Evolutionary conservation across 164 flowering plant species (phyloP), one percentile per base, ranked within the genome.

Genomic region (Vitis rotundifolia): DNA sequence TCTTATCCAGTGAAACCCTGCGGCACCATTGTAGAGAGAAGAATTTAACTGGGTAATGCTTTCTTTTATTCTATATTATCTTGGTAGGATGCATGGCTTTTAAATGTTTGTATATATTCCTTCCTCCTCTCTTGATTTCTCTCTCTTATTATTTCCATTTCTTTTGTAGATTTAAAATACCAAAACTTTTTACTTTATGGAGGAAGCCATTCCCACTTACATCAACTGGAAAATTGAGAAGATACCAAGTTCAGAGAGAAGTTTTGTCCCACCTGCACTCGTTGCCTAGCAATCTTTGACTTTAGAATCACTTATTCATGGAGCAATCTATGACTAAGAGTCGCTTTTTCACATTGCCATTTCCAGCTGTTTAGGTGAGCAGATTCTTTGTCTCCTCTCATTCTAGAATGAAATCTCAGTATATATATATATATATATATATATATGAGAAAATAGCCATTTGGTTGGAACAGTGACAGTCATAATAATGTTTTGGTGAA

Each of bases 111-210:
- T 56, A 13, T 47, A 65, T 3, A 16, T 19, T 59, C 26, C 19
- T 18, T 56, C 26, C 26, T 52, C 14, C 48, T 59, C 55, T 51
- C 63, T 9, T 29, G 5, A 56, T 11, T 61, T 7, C 12, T 16
- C 18, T 12, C 52, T n/a, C 47, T 54, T 18, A 19, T 9, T 60
- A 8, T 8, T n/a, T 8, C 18, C 51, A 0, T 37, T 29, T 10
- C 28, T 28, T 54, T 71, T 79, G 68, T 87, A 94, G 97, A 82
- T 91, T 91, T 73, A 94, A 91, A 71, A 82, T 89, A 69, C 97
- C 97, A 26, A 91, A 78, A 78, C 15, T 48, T 16, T 90, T 88
- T 72, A 56, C 90, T 26, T 14, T 71, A 19, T 89, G 98, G 97
- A 79, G 70, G 52, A 82, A 78, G 63, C 85, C 86, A 1, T 93